phyloP scores from a whole-genome alignment of 75 land plant species.

The Pseudotsuga menziesii region DNA sequence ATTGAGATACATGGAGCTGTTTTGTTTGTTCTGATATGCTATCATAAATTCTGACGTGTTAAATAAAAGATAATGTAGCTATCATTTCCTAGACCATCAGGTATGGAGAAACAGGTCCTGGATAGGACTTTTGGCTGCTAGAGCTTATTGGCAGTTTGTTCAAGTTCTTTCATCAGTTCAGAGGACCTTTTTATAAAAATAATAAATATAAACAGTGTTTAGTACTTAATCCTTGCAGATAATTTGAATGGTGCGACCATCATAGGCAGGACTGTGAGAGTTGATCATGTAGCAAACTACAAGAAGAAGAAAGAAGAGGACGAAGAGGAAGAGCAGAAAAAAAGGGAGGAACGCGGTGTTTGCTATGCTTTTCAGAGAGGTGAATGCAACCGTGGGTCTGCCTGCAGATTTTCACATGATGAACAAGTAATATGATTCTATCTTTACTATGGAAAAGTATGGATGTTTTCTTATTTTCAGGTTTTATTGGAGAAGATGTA shows the following conservation, averaged over 20 bases:
- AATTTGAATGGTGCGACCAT: constrained; percentile 91
- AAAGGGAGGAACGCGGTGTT: constrained; percentile 89
- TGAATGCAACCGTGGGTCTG: constrained; percentile 82
- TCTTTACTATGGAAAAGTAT: background rate
- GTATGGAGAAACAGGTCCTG: background rate
- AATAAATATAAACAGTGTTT: background rate
- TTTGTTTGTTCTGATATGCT: background rate
- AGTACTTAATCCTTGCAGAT: constrained; percentile 38
- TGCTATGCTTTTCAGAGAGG: constrained; percentile 90
- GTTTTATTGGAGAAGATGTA: no score
- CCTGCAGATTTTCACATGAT: constrained; percentile 95
- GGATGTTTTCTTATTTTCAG: no score
- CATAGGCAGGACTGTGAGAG: constrained; percentile 70
- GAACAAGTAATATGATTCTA: constrained; percentile 56
- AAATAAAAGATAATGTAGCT: background rate
- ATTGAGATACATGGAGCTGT: background rate
- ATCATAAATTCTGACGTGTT: background rate
- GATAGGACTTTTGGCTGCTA: background rate
- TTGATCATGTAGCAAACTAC: constrained; percentile 90
- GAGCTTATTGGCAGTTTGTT: background rate
- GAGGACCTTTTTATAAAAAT: background rate
- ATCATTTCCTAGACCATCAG: background rate
- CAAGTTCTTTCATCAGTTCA: background rate
- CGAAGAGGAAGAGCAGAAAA: constrained; percentile 67
- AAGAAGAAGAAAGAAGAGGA: constrained; percentile 91